phyloP scores from a whole-genome alignment of 768 basidiomycete species.

The Psilocybe sp. region DNA sequence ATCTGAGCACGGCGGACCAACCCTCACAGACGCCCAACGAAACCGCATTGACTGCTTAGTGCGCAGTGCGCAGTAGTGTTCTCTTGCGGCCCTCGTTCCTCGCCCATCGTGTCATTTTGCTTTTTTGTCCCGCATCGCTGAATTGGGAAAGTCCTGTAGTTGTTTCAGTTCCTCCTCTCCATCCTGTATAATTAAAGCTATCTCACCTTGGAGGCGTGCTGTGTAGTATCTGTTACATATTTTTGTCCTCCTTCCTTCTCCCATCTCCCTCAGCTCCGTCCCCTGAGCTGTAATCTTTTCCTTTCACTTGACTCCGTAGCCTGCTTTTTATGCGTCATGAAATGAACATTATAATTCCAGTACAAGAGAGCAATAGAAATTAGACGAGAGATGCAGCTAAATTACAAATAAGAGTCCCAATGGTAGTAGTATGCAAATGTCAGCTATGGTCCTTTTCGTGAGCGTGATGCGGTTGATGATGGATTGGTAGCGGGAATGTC shows the following conservation, averaged over 20 bases:
- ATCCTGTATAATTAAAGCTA: constrained; percentile 20
- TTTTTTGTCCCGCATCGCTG: constrained; percentile 2
- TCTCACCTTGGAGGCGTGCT: constrained; percentile 3
- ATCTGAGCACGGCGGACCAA: constrained; percentile 30
- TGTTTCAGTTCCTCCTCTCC: constrained; percentile 3
- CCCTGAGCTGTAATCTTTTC: constrained; percentile 2
- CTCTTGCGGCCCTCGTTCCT: no score
- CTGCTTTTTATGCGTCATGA: background rate
- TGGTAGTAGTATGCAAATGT: no score
- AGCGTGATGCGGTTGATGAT: constrained; percentile 1
- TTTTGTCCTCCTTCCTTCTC: constrained; percentile 7
- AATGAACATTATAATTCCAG: no score
- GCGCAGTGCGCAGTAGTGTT: no score
- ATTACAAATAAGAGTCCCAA: no score
- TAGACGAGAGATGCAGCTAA: no score
- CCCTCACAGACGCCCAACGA: constrained; percentile 1
- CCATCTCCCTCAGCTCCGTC: constrained; percentile 10
- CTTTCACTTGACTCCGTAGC: background rate
- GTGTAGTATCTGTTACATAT: constrained; percentile 22
- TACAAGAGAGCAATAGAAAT: no score
- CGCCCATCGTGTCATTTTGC: background rate
- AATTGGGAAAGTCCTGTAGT: constrained; percentile 11
- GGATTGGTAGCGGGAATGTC: background rate
- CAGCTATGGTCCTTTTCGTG: background rate
- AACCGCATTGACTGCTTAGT: no score